Percentiles rank a stretch among this genome's conserved stretches.
Conservation (phyloP, 495 filamentous ascomycete species). For the Rostrohypoxylon terebratum region DNA sequence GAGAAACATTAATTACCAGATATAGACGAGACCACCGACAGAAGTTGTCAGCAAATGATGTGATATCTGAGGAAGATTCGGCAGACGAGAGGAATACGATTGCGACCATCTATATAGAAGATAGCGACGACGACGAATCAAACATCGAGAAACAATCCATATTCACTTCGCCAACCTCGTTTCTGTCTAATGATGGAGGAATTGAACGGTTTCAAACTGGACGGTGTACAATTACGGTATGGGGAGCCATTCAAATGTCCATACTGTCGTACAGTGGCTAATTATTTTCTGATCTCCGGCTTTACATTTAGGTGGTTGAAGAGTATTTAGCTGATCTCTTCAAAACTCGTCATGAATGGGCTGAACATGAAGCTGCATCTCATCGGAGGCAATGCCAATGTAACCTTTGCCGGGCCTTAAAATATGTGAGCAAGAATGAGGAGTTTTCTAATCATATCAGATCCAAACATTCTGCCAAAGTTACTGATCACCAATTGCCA, state of each 20-base stretch:
- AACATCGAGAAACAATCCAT: too few relatives aligned
- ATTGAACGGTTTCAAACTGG: background rate
- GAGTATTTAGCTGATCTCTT: background rate
- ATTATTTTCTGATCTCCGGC: background rate
- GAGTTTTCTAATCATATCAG: background rate
- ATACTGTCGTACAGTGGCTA: background rate
- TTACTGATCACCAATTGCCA: background rate
- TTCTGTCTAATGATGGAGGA: background rate
- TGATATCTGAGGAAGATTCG: too few relatives aligned
- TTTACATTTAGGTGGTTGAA: background rate
- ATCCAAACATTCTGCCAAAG: background rate
- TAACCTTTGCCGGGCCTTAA: background rate
- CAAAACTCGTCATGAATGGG: background rate
- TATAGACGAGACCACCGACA: too few relatives aligned
- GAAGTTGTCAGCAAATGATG: too few relatives aligned
- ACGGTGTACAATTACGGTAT: background rate
- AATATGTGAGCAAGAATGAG: background rate
- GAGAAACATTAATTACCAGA: too few relatives aligned
- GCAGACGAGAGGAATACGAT: too few relatives aligned
- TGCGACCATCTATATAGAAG: too few relatives aligned
- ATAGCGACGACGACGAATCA: too few relatives aligned
- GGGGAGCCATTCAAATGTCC: background rate
- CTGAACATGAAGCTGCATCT: background rate
- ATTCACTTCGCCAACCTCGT: too few relatives aligned
- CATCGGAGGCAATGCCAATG: background rate